Evolutionary conservation across 2,329 filamentous ascomycete genomes (phyloP).

Genomic region (Lasiodiplodia hormozganensis): DNA sequence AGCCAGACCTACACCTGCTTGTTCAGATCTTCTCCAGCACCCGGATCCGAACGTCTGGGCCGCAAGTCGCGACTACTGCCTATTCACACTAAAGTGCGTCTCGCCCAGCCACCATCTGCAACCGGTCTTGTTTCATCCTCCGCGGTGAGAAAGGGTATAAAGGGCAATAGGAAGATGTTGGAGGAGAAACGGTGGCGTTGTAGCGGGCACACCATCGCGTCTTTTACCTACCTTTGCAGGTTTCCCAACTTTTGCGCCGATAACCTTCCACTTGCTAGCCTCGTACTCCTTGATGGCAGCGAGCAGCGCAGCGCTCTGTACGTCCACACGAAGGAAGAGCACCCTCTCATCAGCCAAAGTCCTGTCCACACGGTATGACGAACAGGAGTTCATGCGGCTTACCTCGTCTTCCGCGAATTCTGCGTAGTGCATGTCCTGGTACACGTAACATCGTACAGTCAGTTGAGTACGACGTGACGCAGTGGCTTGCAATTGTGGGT

Average conservation of each 20-base stretch:
- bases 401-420: slow-evolving; percentile 98
- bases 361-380: slow-evolving; percentile 13
- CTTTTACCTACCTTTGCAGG: slow-evolving; percentile 78
- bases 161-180: background rate
- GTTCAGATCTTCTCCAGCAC: slow-evolving; percentile 2
- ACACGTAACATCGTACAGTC: slow-evolving; percentile 23
- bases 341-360: slow-evolving; percentile 27
- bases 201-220: slow-evolving; percentile 6
- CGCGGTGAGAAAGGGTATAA: background rate
- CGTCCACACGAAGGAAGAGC: slow-evolving; percentile 31
- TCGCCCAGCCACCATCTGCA: slow-evolving; percentile 6
- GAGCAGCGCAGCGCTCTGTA: slow-evolving; percentile 73
- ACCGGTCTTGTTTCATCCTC: slow-evolving; percentile 6
- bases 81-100: background rate
- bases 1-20: background rate
- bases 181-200: slow-evolving; percentile 18
- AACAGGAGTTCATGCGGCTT: slow-evolving; percentile 44
- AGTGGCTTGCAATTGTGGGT: slow-evolving; percentile 18
- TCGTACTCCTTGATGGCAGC: slow-evolving; percentile 99
- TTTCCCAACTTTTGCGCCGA: slow-evolving; percentile 96
- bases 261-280: slow-evolving; percentile 97
- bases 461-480: slow-evolving; percentile 18
- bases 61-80: background rate
- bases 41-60: slow-evolving; percentile 8
- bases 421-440: slow-evolving; percentile 97